Conservation (phyloP, 352 stramenopile genomes). For the Pythium plurisporium region DNA sequence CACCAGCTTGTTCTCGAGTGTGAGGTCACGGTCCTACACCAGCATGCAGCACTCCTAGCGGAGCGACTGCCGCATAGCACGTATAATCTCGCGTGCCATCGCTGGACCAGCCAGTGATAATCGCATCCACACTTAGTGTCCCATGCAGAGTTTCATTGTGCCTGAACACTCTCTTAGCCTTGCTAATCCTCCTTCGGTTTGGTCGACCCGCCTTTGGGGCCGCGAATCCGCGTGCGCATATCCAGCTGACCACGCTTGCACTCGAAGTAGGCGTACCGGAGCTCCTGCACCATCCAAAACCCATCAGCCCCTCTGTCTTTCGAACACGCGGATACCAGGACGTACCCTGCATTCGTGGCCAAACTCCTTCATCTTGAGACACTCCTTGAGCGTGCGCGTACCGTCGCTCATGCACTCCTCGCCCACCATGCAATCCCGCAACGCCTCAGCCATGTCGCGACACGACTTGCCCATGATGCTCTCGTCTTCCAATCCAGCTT, state of each 20-base stretch:
- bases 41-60: not conserved
- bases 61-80: not conserved
- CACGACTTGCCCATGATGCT: constrained; percentile 73
- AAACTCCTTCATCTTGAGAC: constrained; percentile 62
- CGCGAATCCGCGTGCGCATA: constrained; percentile 79
- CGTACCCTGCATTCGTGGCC: constrained; percentile 67
- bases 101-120: not conserved
- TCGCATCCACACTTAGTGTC: too few species aligned
- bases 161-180: too few species aligned
- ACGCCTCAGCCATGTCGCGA: constrained; percentile 73
- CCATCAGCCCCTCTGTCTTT: not conserved
- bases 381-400: constrained; percentile 69
- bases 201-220: constrained; percentile 64
- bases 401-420: constrained; percentile 78
- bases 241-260: constrained; percentile 81
- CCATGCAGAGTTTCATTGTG: too few species aligned
- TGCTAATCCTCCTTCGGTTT: constrained; percentile 30
- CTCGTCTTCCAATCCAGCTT: too few species aligned
- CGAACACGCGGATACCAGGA: too few species aligned
- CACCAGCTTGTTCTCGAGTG: constrained; percentile 50
- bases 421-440: constrained; percentile 76
- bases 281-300: constrained; percentile 36
- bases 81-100: not conserved
- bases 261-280: constrained; percentile 79
- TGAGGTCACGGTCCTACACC: constrained; percentile 19